Conservation (phyloP, 139 green algal species). For the Closterium sp. region DNA sequence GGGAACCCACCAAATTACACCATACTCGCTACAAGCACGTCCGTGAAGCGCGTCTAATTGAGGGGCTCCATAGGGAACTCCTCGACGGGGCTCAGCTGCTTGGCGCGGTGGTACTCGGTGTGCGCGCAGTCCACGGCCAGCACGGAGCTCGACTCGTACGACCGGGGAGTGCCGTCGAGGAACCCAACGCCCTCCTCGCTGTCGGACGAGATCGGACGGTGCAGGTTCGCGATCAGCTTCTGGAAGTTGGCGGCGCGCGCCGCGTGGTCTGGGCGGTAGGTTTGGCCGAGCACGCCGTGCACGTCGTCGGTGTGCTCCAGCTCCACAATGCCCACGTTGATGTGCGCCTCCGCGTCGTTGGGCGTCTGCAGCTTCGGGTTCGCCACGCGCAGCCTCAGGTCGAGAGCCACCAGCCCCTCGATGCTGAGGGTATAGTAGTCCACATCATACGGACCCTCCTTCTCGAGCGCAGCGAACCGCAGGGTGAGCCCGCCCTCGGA, state of each 20-base stretch:
- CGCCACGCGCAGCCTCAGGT: conserved; percentile 15
- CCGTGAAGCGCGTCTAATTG: background rate
- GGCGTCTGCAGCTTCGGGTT: conserved; percentile 14
- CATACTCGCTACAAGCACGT: too few species aligned
- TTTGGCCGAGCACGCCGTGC: conserved; percentile 20
- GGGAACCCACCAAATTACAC: too few species aligned
- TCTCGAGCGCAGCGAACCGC: conserved; percentile 11
- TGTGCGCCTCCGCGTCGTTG: conserved; percentile 14
- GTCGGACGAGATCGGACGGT: conserved; percentile 6
- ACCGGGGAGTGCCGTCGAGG: conserved; percentile 13
- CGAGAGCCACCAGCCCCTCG: conserved; percentile 1
- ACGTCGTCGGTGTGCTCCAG: conserved; percentile 1
- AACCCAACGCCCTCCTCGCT: conserved; percentile 14
- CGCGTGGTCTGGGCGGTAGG: conserved; percentile 1
- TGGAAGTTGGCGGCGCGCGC: background rate
- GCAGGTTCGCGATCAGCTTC: background rate
- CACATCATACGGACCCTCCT: conserved; percentile 23
- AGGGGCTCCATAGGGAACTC: background rate
- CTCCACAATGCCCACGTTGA: conserved; percentile 13
- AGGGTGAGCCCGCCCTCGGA: conserved; percentile 13
- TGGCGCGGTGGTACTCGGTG: conserved; percentile 9
- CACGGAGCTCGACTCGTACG: conserved; percentile 2
- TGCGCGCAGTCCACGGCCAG: background rate
- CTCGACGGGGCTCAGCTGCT: background rate
- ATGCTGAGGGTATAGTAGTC: conserved; percentile 19